Conservation (phyloP, 257 asterid genomes). For the Thymus mandschuricus region DNA sequence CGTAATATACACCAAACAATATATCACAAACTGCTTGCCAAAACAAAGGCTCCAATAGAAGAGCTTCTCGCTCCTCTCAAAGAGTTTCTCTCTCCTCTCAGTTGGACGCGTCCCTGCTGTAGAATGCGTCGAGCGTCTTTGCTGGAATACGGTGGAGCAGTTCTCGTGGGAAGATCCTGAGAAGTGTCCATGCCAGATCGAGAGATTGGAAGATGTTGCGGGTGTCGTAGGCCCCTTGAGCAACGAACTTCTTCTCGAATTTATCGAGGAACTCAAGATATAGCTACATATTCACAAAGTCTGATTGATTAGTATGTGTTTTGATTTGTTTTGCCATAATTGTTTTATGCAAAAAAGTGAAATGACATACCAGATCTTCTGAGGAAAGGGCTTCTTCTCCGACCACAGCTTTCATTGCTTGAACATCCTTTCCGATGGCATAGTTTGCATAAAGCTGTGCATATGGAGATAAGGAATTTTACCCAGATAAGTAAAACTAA, state of each 20-base stretch:
- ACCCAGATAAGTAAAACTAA: not conserved
- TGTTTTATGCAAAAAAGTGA: conserved; percentile 8
- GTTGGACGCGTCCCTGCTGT: conserved; percentile 88
- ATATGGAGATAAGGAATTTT: not conserved
- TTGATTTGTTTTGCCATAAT: conserved; percentile 3
- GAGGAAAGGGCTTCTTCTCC: conserved; percentile 94
- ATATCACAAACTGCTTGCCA: conserved; percentile 38
- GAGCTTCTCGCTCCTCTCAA: conserved; percentile 22
- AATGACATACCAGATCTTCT: conserved; percentile 70
- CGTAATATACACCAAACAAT: conserved; percentile 38
- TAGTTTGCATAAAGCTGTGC: conserved; percentile 73
- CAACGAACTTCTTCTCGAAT: conserved; percentile 81
- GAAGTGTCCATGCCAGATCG: conserved; percentile 98
- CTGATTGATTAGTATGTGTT: conserved; percentile 23
- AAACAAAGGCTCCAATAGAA: conserved; percentile 35
- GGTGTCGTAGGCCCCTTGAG: conserved; percentile 86
- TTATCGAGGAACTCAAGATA: conserved; percentile 82
- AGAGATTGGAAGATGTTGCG: conserved; percentile 94
- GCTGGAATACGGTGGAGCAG: conserved; percentile 99
- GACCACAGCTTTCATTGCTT: conserved; percentile 90
- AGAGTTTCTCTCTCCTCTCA: conserved; percentile 29
- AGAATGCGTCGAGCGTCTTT: conserved; percentile 84
- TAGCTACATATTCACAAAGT: conserved; percentile 44
- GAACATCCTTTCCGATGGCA: conserved; percentile 88
- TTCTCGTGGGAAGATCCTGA: conserved; percentile 95